Base-by-base conservation (phyloP, 306 rosid species). In the Coriaria nepalensis region DNA sequence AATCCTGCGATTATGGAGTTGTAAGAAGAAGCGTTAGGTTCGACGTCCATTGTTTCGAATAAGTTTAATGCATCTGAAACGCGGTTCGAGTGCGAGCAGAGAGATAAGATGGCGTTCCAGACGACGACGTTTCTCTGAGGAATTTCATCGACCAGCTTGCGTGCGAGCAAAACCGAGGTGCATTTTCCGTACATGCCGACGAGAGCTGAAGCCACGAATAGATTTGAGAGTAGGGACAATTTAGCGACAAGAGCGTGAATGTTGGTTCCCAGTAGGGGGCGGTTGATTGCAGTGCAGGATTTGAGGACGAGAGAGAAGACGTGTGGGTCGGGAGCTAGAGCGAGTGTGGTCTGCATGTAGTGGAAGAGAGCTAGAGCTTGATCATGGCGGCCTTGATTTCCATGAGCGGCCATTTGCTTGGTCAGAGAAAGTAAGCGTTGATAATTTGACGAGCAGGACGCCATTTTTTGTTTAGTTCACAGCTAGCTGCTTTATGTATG, bases 291-390 rank as follows among this genome's bases (percentile, higher is more conserved):
- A 7, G 95, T 57, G 73, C 93, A 85, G 55, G 95, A 85, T 63
- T 81, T 85, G 63, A 81, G 82, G 53, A 61, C 57, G 61, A 81
- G 82, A 50, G 93, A 78, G 79, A 81, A 73, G 53, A 85, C 84
- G 44, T 85, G 95, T 33, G 93, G 71, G 57, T 85, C 95, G 9
- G 78, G 81, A 34, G 62, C 34, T 33, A 81, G 68, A 10, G 62
- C 52, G 6, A 68, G 74, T 0, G 76, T 52, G 41, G 82, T 36
- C 2, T 81, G 95, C n/a, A 85, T 71, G 57, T 71, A 73, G 72
- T 56, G 80, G 71, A 85, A 85, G 35, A 76, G 64, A 35, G 68
- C 4, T 9, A 85, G 82, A 35, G 87, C 82, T 50, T 62, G 38
- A 11, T 62, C 61, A 45, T 85, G 95, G 6, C 55, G 64, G 8